These are phyloP conservation scores for Brettanomyces bruxellensis DNA, from an alignment of 805 yeast genomes.

Conservation along the genomic window DNA sequence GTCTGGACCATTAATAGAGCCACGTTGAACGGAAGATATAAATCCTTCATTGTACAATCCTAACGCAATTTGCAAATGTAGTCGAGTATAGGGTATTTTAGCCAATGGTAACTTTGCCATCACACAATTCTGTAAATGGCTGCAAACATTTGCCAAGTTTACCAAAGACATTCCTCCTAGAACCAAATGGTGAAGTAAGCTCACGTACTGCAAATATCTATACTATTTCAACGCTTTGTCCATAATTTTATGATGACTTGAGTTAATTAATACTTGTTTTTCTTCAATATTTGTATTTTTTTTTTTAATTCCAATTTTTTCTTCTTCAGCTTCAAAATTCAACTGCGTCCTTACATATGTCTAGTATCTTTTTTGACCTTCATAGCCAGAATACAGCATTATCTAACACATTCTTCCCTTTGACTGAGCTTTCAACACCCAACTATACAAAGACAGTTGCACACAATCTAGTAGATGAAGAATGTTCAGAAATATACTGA, in stretches of 20 bases:
- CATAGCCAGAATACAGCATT: no score
- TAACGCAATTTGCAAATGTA: conserved; percentile 75
- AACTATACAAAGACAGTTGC: no score
- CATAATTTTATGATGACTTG: not conserved
- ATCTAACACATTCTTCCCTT: no score
- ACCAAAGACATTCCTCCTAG: conserved; percentile 63
- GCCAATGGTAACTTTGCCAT: conserved; percentile 68
- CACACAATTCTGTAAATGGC: conserved; percentile 83
- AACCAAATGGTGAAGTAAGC: not conserved
- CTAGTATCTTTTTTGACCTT: no score
- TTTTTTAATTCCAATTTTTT: no score
- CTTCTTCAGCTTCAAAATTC: no score
- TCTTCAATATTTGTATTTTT: not conserved
- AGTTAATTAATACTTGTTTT: no score
- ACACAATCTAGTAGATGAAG: no score
- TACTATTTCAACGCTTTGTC: not conserved
- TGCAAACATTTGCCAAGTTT: conserved; percentile 72
- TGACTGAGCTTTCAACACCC: no score
- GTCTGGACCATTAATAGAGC: conserved; percentile 83
- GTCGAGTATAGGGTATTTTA: conserved; percentile 70
- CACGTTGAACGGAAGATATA: conserved; percentile 73
- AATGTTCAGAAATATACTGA: no score
- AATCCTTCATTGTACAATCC: conserved; percentile 90
- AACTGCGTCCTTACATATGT: no score
- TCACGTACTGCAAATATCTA: not conserved